phyloP scores from a whole-genome alignment of 306 rosid species.

The Citrullus mucosospermus region DNA sequence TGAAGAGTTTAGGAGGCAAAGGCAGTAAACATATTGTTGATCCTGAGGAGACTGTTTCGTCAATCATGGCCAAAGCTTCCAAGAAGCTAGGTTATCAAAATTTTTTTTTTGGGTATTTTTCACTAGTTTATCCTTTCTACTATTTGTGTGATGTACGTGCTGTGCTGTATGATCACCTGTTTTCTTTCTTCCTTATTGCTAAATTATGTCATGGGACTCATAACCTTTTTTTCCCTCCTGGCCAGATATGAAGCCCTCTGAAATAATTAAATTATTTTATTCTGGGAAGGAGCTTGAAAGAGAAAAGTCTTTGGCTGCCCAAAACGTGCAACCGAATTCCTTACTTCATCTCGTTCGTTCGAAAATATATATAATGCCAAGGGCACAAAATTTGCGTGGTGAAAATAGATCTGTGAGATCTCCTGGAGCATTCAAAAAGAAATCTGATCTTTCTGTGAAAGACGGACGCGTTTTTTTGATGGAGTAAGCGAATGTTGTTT shows the following conservation, averaged over 20 bases:
- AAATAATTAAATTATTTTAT: slow-evolving; percentile 61
- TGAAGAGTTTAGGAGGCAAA: slow-evolving; percentile 93
- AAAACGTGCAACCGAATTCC: slow-evolving; percentile 81
- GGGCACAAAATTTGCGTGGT: slow-evolving; percentile 79
- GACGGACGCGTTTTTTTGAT: slow-evolving; percentile 90
- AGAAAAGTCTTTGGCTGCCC: slow-evolving; percentile 54
- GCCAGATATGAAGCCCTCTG: slow-evolving; percentile 70
- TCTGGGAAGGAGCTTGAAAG: slow-evolving; percentile 79
- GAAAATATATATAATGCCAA: slow-evolving; percentile 57
- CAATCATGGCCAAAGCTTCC: slow-evolving; percentile 75
- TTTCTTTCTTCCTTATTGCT: background rate
- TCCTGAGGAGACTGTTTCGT: slow-evolving; percentile 66
- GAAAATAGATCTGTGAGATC: slow-evolving; percentile 84
- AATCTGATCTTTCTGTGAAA: slow-evolving; percentile 84
- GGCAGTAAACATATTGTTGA: slow-evolving; percentile 76
- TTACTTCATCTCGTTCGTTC: slow-evolving; percentile 93
- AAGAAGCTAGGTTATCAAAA: slow-evolving; percentile 80
- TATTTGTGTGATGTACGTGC: background rate
- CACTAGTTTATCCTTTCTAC: background rate
- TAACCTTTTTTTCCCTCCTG: background rate
- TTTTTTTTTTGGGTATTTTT: slow-evolving; percentile 9
- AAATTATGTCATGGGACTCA: background rate
- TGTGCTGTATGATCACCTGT: slow-evolving; percentile 1
- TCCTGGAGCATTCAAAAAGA: slow-evolving; percentile 97
- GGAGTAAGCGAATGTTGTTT: slow-evolving; percentile 54